A percentile compares a stretch with the other conserved stretches of the same genome.
These are phyloP conservation scores for Wickerhamomyces canadensis DNA, from an alignment of 805 yeast genomes.

Conservation along the genomic window DNA sequence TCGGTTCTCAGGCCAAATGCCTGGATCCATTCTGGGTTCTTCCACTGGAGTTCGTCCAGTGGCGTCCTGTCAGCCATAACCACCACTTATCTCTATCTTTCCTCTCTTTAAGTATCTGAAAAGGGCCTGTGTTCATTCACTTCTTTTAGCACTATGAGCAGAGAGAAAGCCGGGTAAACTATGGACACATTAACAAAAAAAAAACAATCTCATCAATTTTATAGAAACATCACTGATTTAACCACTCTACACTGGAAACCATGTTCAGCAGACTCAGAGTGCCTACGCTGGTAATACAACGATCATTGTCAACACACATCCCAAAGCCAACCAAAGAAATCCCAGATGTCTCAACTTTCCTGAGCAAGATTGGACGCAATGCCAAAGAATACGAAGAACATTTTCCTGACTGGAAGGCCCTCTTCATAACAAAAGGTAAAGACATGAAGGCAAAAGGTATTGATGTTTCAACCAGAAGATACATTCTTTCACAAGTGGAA, in stretches of 20 bases:
- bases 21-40: slow-evolving; percentile 96
- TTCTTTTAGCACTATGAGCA: not conserved
- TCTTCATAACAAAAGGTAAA: slow-evolving; percentile 50
- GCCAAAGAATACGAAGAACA: slow-evolving; percentile 59
- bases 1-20: slow-evolving; percentile 80
- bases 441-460: slow-evolving; percentile 72
- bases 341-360: slow-evolving; percentile 70
- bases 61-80: slow-evolving; percentile 25
- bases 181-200: no score
- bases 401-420: slow-evolving; percentile 65
- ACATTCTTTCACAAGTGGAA: slow-evolving; percentile 69
- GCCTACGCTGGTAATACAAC: slow-evolving; percentile 3
- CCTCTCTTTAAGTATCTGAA: no score
- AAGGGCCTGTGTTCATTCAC: not conserved
- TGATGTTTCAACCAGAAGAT: slow-evolving; percentile 65
- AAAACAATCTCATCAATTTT: not conserved
- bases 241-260: slow-evolving; percentile 3
- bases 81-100: slow-evolving; percentile 2
- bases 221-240: no score
- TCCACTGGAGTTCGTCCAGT: slow-evolving; percentile 92
- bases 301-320: slow-evolving; percentile 5
- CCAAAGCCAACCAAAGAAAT: slow-evolving; percentile 49
- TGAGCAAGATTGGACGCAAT: slow-evolving; percentile 74
- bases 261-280: slow-evolving; percentile 8
- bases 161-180: no score